Conservation (phyloP, 257 asterid genomes). For the Solanum corneliomulleri region DNA sequence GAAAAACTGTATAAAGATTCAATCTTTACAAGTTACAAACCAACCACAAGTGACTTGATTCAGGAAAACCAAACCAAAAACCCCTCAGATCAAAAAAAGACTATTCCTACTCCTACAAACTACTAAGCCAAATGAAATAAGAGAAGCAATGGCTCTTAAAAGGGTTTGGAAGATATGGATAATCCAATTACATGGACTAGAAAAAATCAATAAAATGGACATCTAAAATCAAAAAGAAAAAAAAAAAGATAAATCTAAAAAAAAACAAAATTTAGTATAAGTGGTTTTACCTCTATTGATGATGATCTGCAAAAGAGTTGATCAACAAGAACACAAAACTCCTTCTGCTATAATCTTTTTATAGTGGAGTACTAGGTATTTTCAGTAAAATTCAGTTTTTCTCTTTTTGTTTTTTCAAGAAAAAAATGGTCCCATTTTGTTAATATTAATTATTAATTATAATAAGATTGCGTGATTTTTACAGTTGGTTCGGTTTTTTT, state of each 20-base stretch:
- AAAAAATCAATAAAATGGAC: slow-evolving; percentile 7
- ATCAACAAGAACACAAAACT: not conserved
- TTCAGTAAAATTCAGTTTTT: not conserved
- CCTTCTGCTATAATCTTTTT: not conserved
- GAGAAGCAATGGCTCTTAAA: slow-evolving; percentile 6
- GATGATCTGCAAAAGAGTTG: not conserved
- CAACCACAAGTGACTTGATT: not conserved
- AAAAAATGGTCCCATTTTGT: not conserved
- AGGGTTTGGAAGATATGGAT: slow-evolving; percentile 17
- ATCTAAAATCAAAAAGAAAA: not conserved
- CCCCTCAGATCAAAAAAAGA: not conserved
- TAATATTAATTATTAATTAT: not conserved
- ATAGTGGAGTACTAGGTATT: not conserved
- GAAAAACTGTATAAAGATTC: not conserved
- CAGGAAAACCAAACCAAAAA: not conserved
- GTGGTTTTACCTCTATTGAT: not conserved
- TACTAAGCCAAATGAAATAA: not conserved
- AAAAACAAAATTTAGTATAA: not conserved
- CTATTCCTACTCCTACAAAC: not conserved
- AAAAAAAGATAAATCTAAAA: not conserved
- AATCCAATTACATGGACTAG: slow-evolving; percentile 22
- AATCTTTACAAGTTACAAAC: not conserved
- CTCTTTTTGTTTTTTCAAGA: not conserved
- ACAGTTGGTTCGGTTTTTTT: not conserved
- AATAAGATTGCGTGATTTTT: not conserved